Evolutionary conservation across 495 filamentous ascomycete species (phyloP).

Genomic region (Lophiostoma macrostomum): DNA sequence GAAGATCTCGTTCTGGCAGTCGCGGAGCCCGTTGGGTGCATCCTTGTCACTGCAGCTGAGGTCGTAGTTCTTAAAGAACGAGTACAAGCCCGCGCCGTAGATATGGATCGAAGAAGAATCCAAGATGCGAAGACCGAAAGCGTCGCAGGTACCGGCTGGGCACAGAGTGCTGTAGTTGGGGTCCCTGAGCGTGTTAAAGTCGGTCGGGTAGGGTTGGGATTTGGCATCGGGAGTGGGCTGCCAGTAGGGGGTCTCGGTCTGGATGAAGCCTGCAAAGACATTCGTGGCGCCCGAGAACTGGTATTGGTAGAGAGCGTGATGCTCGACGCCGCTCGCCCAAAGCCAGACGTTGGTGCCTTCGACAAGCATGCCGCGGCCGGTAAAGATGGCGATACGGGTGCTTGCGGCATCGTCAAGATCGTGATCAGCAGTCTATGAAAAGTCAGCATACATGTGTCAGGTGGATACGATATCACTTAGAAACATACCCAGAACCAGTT

Average conservation of each 20-base stretch:
- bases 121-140: conserved; percentile 76
- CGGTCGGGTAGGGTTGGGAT: conserved; percentile 75
- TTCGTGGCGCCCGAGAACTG: conserved; percentile 76
- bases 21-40: conserved; percentile 46
- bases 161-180: conserved; percentile 69
- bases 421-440: conserved; percentile 63
- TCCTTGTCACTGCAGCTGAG: conserved; percentile 62
- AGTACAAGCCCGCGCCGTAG: conserved; percentile 47
- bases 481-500: conserved; percentile 83
- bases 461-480: too few species aligned
- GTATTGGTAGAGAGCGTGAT: conserved; percentile 74
- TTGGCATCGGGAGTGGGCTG: conserved; percentile 59
- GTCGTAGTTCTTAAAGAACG: conserved; percentile 58
- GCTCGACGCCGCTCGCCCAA: conserved; percentile 81
- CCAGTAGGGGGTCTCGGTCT: conserved; percentile 74
- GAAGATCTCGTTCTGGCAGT: conserved; percentile 83
- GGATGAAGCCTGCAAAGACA: conserved; percentile 80
- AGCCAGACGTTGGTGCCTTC: conserved; percentile 60
- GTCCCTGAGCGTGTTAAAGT: conserved; percentile 68
- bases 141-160: conserved; percentile 59
- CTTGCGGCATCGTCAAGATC: conserved; percentile 74
- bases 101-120: conserved; percentile 34
- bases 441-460: background rate
- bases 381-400: conserved; percentile 87
- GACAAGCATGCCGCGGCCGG: conserved; percentile 79